Evolutionary conservation across 108 stramenopile species (phyloP).

Genomic region (Nannochloropsis gaditana): DNA sequence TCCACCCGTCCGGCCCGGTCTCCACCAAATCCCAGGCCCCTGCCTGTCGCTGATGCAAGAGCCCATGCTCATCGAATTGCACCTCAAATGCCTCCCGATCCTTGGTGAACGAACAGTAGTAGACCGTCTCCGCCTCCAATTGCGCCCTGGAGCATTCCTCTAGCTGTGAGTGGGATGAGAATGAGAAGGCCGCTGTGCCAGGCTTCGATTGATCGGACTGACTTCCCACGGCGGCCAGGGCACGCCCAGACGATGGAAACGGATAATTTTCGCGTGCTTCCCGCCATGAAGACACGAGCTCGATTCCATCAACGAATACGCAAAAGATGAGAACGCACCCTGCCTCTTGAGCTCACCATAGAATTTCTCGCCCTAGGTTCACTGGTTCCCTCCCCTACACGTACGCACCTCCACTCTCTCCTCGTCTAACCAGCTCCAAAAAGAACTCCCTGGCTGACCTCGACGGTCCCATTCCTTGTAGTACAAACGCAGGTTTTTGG

Average conservation of each 20-base stretch:
- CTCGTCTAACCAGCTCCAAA: slow-evolving; percentile 81
- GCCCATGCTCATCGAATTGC: slow-evolving; percentile 22
- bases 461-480: slow-evolving; percentile 58
- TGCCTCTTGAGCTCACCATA: background rate
- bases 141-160: slow-evolving; percentile 63
- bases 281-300: too few relatives aligned
- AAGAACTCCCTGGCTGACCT: slow-evolving; percentile 60
- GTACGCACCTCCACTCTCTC: slow-evolving; percentile 29
- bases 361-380: background rate
- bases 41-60: background rate
- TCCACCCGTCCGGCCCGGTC: slow-evolving; percentile 79
- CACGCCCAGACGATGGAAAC: too few relatives aligned
- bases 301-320: too few relatives aligned
- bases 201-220: too few relatives aligned
- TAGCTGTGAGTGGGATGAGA: background rate
- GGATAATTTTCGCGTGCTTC: too few relatives aligned
- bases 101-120: slow-evolving; percentile 60
- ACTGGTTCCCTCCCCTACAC: background rate
- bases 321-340: background rate
- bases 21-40: slow-evolving; percentile 42
- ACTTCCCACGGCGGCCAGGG: too few relatives aligned
- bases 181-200: background rate
- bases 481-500: slow-evolving; percentile 79
- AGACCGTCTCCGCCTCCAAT: slow-evolving; percentile 71
- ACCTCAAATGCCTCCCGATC: slow-evolving; percentile 61